These are phyloP conservation scores for Abelmoschus esculentus DNA, from an alignment of 345 rosid species.

Conservation along the genomic window DNA sequence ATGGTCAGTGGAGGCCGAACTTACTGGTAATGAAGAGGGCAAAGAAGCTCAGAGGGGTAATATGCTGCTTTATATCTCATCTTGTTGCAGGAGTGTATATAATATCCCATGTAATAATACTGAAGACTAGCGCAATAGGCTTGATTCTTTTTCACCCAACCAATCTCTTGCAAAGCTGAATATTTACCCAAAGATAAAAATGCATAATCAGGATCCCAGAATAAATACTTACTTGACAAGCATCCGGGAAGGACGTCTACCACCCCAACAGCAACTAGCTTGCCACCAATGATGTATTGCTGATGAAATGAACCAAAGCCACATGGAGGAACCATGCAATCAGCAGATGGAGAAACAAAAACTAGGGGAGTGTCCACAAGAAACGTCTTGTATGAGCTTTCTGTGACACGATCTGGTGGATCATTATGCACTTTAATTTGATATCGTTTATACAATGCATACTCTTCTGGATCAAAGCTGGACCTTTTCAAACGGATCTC, in stretches of 20 bases:
- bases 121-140: conserved; percentile 60
- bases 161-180: conserved; percentile 82
- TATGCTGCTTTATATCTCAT: conserved; percentile 99
- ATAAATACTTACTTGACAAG: conserved; percentile 85
- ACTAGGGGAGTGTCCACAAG: conserved; percentile 82
- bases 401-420: conserved; percentile 44
- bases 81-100: conserved; percentile 90
- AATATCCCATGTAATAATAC: conserved; percentile 94
- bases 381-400: conserved; percentile 56
- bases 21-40: conserved; percentile 87
- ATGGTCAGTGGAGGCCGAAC: conserved; percentile 24
- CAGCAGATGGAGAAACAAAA: conserved; percentile 54
- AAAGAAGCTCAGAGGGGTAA: conserved; percentile 87
- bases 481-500: conserved; percentile 78
- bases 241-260: conserved; percentile 88
- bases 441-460: conserved; percentile 64
- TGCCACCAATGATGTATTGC: conserved; percentile 77
- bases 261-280: conserved; percentile 86
- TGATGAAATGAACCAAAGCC: conserved; percentile 99
- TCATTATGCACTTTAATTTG: conserved; percentile 87
- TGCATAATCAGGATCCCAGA: conserved; percentile 98
- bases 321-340: conserved; percentile 57
- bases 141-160: conserved; percentile 71
- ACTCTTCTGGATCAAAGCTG: conserved; percentile 84
- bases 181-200: conserved; percentile 80